Base-by-base conservation (phyloP, 345 rosid genomes). In the Kandelia obovata region DNA sequence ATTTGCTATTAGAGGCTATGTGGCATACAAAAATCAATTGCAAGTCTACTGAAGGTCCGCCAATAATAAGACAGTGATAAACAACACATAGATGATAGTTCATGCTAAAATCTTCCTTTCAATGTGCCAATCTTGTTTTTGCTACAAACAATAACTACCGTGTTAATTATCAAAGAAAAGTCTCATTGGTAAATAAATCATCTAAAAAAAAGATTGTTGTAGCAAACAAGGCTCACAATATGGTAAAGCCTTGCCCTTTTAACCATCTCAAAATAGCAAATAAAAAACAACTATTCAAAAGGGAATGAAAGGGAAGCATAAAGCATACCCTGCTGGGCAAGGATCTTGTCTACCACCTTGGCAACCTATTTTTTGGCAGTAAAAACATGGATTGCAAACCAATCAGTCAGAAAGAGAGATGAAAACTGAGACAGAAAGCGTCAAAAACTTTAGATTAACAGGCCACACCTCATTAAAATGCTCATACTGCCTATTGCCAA, bases 401-500 rank as follows among this genome's bases (percentile, higher is more conserved):
- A 56, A 56, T 15, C 16, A 25, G 28, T 56, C 4, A 10, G 28
- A 11, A 13, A 27, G 61, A 39, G 16, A 47, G 15, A 10, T 17
- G 27, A 55, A 58, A 3, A 52, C 21, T 20, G 34, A 26, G 53
- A 27, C 11, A 28, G 49, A 9, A 10, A 55, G 15, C 1, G 5
- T 5, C 28, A 23, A 56, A 56, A 56, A 9, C 3, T 21, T 56
- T 23, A 56, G 26, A 25, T 25, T 7, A 25, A 21, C 20, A 64
- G 34, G 21, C 2, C 4, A 43, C 26, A 89, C 97, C 99, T 96
- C 89, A 75, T 95, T 95, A 77, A 95, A 95, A 77, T 95, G 97
- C 64, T 92, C 99, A 68, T 95, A 95, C 65, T 95, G 99, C 75
- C 89, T 86, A 84, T 96, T 96, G 35, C 98, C 99, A 20, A 96